Base-by-base conservation (phyloP, 495 filamentous ascomycete species). In the Podospora sp. region DNA sequence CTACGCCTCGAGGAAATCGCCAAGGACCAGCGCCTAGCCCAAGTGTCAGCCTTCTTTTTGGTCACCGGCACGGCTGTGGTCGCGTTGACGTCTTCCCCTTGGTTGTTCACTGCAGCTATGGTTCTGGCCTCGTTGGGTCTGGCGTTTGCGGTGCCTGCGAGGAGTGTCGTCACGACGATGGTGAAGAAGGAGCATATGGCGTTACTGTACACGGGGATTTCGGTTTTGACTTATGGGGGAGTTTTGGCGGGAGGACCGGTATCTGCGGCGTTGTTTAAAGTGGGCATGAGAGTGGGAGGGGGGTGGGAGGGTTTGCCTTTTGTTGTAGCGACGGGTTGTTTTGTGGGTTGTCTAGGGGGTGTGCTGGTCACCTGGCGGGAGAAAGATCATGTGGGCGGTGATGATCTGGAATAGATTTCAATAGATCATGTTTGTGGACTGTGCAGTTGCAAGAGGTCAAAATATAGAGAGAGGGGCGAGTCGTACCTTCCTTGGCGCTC, bases 191-290 rank as follows among this genome's bases (percentile, higher is more conserved):
- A 26, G 24, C 82, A 88, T 61, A 78, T 86, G 0, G 86, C 84
- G 16, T 75, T 81, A 5, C 67, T 87, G 6, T 89, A 85, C 64
- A 84, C 82, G 8, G 76, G 82, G 18, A 83, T 88, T 63, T 80
- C 83, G 27, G 78, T 88, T 6, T 69, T 86, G 2, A 82, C 86
- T 66, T 81, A 82, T 1, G 61, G 83, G 18, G 84, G 84, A 3
- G 77, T 77, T 53, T 77, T 87, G n/a, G 70, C 81, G 21, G 84
- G 84, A 11, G 82, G 81, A 26, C 72, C 86, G 1, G 68, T 81
- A 0, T 77, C 84, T 55, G 86, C 85, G 0, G 71, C 69, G 2
- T 75, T 85, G 26, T 87, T 87, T 68, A 78, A 83, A 58, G 62
- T 77, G 27, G 85, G 85, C 3, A 63, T 86, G 59, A 68, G 75